These are phyloP conservation scores for Penicillium paxilli DNA, from an alignment of 495 filamentous ascomycete genomes.

Conservation along the genomic window DNA sequence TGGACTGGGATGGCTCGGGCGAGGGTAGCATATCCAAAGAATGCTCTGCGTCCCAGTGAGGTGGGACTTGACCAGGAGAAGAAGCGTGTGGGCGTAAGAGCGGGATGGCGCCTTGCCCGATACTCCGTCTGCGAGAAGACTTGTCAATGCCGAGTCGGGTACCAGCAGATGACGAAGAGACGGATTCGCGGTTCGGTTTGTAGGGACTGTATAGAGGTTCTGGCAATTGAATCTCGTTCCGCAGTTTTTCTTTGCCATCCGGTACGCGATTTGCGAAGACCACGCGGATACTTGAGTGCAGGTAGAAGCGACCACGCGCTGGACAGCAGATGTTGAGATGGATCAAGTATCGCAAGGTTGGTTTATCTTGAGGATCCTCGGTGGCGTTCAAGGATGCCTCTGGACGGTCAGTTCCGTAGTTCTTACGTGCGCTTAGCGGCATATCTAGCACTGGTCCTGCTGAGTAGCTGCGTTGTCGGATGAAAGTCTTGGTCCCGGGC, in stretches of 20 bases:
- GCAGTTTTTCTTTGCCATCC: constrained; percentile 90
- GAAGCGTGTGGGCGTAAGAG: constrained; percentile 8
- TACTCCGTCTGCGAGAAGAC: constrained; percentile 56
- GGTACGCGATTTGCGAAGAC: constrained; percentile 98
- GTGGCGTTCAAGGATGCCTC: constrained; percentile 38
- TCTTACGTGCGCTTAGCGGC: constrained; percentile 52
- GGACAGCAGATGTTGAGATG: constrained; percentile 94
- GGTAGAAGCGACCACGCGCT: constrained; percentile 77
- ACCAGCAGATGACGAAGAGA: constrained; percentile 9
- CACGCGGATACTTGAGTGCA: constrained; percentile 89
- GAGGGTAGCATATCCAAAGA: constrained; percentile 15
- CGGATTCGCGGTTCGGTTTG: constrained; percentile 60
- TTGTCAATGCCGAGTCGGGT: constrained; percentile 50
- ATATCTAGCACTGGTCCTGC: constrained; percentile 81
- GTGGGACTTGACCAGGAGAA: constrained; percentile 7
- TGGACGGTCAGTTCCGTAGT: constrained; percentile 46
- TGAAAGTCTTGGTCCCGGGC: constrained; percentile 91
- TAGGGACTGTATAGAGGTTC: constrained; percentile 87
- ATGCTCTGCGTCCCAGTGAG: constrained; percentile 30
- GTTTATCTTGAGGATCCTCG: constrained; percentile 63
- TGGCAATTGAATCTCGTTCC: constrained; percentile 86
- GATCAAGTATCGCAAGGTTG: constrained; percentile 84
- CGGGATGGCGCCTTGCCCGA: constrained; percentile 47
- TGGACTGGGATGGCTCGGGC: constrained; percentile 3
- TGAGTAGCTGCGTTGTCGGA: constrained; percentile 92